A percentile compares a stretch with the other conserved stretches of the same genome.
Evolutionary conservation across 495 filamentous ascomycete genomes (phyloP).

Genomic region (Bombardia bombarda): DNA sequence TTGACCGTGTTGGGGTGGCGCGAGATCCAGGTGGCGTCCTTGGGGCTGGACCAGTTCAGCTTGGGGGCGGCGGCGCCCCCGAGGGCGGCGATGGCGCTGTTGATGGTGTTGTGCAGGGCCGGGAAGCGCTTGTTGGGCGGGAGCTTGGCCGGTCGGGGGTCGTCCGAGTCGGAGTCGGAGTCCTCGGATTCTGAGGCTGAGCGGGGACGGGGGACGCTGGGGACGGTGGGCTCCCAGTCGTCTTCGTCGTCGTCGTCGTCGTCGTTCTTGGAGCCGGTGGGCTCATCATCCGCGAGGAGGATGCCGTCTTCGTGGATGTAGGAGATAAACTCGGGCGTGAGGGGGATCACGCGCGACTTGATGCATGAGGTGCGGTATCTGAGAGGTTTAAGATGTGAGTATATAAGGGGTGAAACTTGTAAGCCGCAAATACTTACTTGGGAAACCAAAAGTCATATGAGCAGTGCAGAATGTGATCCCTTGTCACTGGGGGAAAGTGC

Average conservation of each 20-base stretch:
- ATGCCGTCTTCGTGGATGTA: constrained; percentile 95
- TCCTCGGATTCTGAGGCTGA: constrained; percentile 28
- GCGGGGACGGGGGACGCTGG: constrained; percentile 17
- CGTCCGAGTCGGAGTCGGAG: constrained; percentile 28
- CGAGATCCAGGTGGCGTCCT: constrained; percentile 93
- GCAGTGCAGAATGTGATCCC: constrained; percentile 84
- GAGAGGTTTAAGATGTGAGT: background rate
- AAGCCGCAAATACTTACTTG: too few species aligned
- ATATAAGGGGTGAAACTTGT: background rate
- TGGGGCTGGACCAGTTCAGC: constrained; percentile 93
- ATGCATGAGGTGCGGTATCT: constrained; percentile 73
- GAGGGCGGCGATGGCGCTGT: constrained; percentile 64
- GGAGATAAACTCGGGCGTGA: constrained; percentile 63
- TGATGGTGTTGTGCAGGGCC: constrained; percentile 69
- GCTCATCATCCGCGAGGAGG: constrained; percentile 58
- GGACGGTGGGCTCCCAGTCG: constrained; percentile 34
- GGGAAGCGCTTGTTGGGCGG: constrained; percentile 43
- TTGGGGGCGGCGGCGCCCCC: constrained; percentile 84
- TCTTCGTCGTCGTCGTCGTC: constrained; percentile 41
- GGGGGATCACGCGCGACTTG: constrained; percentile 74
- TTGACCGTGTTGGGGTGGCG: constrained; percentile 80
- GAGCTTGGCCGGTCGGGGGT: constrained; percentile 21
- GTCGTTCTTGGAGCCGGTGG: constrained; percentile 26
- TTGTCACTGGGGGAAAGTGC: constrained; percentile 74
- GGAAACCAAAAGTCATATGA: constrained; percentile 89